Conservation (phyloP, 2,329 filamentous ascomycete genomes). For the Pseudopyricularia cyperi region DNA sequence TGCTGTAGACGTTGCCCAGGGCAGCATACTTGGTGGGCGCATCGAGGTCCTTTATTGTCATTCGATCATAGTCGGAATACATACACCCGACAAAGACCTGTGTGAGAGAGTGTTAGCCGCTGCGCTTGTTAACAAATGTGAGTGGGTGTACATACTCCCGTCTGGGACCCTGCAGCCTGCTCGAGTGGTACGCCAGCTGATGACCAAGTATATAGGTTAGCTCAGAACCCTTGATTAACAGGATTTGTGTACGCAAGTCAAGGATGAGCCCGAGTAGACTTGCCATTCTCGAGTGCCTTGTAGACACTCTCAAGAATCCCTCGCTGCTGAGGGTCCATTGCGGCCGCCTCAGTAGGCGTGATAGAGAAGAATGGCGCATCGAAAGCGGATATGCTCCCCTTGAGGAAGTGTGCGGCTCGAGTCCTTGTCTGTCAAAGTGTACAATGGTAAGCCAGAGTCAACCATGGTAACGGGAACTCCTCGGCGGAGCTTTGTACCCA, state of each 20-base stretch:
- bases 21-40: constrained; percentile 11
- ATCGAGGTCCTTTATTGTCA: constrained; percentile 11
- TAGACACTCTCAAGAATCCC: constrained; percentile 49
- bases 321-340: constrained; percentile 54
- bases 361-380: constrained; percentile 58
- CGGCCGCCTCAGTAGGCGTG: constrained; percentile 51
- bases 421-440: neutral
- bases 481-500: too few species aligned
- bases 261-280: neutral
- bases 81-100: constrained; percentile 11
- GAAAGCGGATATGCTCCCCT: constrained; percentile 21
- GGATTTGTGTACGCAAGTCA: neutral
- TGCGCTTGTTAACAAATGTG: neutral
- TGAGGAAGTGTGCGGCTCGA: constrained; percentile 3
- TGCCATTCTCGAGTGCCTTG: constrained; percentile 47
- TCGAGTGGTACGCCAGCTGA: constrained; percentile 1
- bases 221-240: neutral
- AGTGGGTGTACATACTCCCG: neutral
- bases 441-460: too few species aligned
- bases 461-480: too few species aligned
- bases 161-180: neutral
- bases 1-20: constrained; percentile 15
- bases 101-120: neutral
- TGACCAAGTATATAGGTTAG: neutral
- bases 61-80: constrained; percentile 11